These are phyloP conservation scores for Halteria grandinella DNA, from an alignment of 73 alveolate genomes.

Conservation along the genomic window DNA sequence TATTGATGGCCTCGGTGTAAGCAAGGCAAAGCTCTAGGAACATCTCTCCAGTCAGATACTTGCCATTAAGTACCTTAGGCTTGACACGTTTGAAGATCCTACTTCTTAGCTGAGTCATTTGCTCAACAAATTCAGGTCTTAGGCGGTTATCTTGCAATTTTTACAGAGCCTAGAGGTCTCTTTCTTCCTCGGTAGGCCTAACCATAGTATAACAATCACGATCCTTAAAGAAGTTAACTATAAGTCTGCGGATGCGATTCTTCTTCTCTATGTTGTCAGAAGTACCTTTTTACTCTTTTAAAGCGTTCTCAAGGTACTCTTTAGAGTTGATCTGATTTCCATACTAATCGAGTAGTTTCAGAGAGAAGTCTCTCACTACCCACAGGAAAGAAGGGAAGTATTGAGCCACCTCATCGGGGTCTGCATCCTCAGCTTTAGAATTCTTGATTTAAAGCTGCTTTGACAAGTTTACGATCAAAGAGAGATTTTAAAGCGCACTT, in stretches of 20 bases:
- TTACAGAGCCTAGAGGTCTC: conserved; percentile 75
- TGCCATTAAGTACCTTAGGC: conserved; percentile 63
- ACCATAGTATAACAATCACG: conserved; percentile 93
- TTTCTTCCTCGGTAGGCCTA: conserved; percentile 88
- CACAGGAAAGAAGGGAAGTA: conserved; percentile 94
- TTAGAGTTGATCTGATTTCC: conserved; percentile 84
- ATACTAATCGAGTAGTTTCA: conserved; percentile 76
- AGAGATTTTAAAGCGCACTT: conserved; percentile 83
- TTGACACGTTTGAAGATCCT: conserved; percentile 67
- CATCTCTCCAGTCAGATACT: conserved; percentile 59
- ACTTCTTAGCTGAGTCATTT: conserved; percentile 65
- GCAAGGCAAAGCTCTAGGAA: conserved; percentile 10
- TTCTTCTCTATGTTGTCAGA: conserved; percentile 85
- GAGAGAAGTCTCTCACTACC: conserved; percentile 95
- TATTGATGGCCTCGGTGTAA: conserved; percentile 46
- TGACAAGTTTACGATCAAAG: conserved; percentile 87
- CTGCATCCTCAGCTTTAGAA: conserved; percentile 76
- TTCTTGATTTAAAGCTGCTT: conserved; percentile 78
- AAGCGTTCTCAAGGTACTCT: conserved; percentile 94
- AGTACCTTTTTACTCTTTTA: conserved; percentile 81
- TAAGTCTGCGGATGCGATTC: conserved; percentile 82
- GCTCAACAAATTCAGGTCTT: conserved; percentile 79
- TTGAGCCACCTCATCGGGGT: conserved; percentile 87
- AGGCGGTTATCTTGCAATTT: conserved; percentile 67
- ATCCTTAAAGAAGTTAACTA: conserved; percentile 83